Evolutionary conservation across 2,329 filamentous ascomycete genomes (phyloP), one percentile per base, ranked within the genome.

Genomic region (Talaromyces amestolkiae): DNA sequence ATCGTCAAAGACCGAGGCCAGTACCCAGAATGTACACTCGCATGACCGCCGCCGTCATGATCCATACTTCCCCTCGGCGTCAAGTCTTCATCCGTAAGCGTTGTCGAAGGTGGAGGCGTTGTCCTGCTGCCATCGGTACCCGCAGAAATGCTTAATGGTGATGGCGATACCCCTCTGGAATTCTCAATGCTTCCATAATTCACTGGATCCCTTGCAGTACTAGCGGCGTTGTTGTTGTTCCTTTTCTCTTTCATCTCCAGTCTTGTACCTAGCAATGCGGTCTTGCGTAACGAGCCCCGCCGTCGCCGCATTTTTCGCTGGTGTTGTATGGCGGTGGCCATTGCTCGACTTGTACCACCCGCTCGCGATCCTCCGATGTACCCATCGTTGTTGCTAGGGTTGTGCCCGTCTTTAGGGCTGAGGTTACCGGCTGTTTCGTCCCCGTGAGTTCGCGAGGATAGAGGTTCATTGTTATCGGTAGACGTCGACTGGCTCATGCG

Each of bases 211-310:
- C 62, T 59, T 51, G 62, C 54, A 64, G 62, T 39, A 56, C 47
- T 56, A 53, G 47, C 15, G 27, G 27, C 27, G 37, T 41, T 58
- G 27, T 49, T 62, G 35, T 27, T 61, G 53, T 58, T 66, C 60
- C 60, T 61, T 68, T 75, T 77, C 60, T 78, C 76, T 47, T 73
- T 75, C 39, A 72, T 71, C 63, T 78, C 74, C 41, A 78, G 68
- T 22, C 77, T 69, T 66, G 74, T 90, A 17, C 92, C 91, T 19
- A 97, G 83, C 58, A 97, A 82, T 31, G 92, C 93, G 11, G 91
- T 92, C 78, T 97, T 97, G 66, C 93, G 86, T 75, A 97, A 82
- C 11, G 93, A 97, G 3, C 92, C 93, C 74, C 91, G 91, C 66
- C 93, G 87, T 71, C 89, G 88, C 64, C 92, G 83, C 56, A 87